A percentile compares a stretch with the other conserved stretches of the same genome.
Evolutionary conservation across 2,329 filamentous ascomycete genomes (phyloP).

Genomic region (Chaetomium olivaceum): DNA sequence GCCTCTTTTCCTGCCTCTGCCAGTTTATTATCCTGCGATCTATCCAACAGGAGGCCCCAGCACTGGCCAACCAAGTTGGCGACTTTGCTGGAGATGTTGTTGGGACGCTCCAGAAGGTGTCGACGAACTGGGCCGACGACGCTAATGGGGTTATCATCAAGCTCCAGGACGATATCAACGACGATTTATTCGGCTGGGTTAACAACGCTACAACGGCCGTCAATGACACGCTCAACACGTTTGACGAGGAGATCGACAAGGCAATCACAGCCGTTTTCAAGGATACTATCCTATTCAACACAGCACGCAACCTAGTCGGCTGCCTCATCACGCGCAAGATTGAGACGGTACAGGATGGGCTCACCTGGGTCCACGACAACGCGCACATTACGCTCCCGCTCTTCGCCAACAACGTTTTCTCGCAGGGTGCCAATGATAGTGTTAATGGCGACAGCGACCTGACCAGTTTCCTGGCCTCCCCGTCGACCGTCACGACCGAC

Average conservation of each 20-base stretch:
- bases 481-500: slow-evolving; percentile 72
- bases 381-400: slow-evolving; percentile 79
- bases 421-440: slow-evolving; percentile 68
- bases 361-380: slow-evolving; percentile 92
- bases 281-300: slow-evolving; percentile 74
- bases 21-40: slow-evolving; percentile 75
- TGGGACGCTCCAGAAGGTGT: slow-evolving; percentile 68
- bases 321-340: slow-evolving; percentile 91
- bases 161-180: slow-evolving; percentile 68
- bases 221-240: slow-evolving; percentile 81
- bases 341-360: slow-evolving; percentile 75
- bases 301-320: slow-evolving; percentile 76
- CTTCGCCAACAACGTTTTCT: slow-evolving; percentile 80
- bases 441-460: slow-evolving; percentile 60
- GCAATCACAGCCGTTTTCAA: slow-evolving; percentile 78
- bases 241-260: slow-evolving; percentile 74
- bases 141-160: slow-evolving; percentile 68
- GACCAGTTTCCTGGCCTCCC: slow-evolving; percentile 74
- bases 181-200: slow-evolving; percentile 84
- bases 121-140: slow-evolving; percentile 71
- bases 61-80: slow-evolving; percentile 71
- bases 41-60: slow-evolving; percentile 75
- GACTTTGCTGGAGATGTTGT: slow-evolving; percentile 80
- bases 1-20: slow-evolving; percentile 78
- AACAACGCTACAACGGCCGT: slow-evolving; percentile 78